These are phyloP conservation scores for Apiospora pterosperma DNA, from an alignment of 2,329 filamentous ascomycete species.

Conservation along the genomic window DNA sequence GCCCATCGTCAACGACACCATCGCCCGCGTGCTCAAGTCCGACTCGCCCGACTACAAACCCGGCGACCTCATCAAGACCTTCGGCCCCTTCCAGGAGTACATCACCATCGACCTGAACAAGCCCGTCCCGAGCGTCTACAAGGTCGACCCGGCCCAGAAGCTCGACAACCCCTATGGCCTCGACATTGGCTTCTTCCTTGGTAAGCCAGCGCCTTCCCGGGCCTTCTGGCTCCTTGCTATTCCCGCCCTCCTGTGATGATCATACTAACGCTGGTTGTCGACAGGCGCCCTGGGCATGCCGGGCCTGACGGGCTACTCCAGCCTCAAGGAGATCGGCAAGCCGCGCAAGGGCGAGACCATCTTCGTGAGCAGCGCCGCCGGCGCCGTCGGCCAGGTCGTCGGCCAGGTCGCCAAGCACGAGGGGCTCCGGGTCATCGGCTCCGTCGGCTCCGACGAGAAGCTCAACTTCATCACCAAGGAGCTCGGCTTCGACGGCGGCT, in stretches of 20 bases:
- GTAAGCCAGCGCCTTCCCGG: slow-evolving; percentile 72
- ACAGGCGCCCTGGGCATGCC: slow-evolving; percentile 71
- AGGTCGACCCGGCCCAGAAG: slow-evolving; percentile 33
- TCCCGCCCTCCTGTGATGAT: slow-evolving; percentile 76
- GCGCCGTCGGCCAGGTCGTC: slow-evolving; percentile 72
- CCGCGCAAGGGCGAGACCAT: slow-evolving; percentile 76
- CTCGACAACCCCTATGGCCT: slow-evolving; percentile 59
- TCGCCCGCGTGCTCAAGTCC: slow-evolving; percentile 65
- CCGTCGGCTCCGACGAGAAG: slow-evolving; percentile 74
- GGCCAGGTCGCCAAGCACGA: slow-evolving; percentile 75
- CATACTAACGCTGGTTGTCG: slow-evolving; percentile 68
- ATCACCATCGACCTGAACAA: slow-evolving; percentile 35
- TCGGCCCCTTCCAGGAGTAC: slow-evolving; percentile 60
- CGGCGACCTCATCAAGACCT: slow-evolving; percentile 58
- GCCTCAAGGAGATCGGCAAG: slow-evolving; percentile 71
- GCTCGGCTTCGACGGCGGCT: slow-evolving; percentile 68
- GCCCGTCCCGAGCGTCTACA: background rate
- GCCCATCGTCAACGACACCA: slow-evolving; percentile 56
- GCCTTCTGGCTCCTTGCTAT: too few relatives aligned
- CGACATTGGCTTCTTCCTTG: slow-evolving; percentile 60
- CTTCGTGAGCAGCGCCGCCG: slow-evolving; percentile 71
- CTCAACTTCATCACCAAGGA: slow-evolving; percentile 67
- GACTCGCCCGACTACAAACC: slow-evolving; percentile 55
- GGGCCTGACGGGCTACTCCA: slow-evolving; percentile 71
- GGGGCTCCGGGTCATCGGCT: slow-evolving; percentile 70